Conservation (phyloP, 352 stramenopile species). For the Phytophthora pini region DNA sequence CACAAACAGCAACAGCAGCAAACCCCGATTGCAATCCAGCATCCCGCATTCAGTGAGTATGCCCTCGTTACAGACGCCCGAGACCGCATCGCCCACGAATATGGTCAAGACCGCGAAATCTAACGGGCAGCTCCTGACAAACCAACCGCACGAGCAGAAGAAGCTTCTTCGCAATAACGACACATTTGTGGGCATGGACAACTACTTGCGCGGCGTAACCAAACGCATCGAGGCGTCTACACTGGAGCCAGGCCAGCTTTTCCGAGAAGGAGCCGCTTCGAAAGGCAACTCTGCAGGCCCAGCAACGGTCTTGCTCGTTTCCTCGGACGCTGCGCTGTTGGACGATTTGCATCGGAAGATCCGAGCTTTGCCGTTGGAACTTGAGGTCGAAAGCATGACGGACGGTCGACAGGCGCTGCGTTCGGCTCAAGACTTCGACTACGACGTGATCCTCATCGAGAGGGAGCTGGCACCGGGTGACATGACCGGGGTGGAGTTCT, state of each 20-base stretch:
- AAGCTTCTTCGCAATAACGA: constrained; percentile 34
- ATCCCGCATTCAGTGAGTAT: constrained; percentile 24
- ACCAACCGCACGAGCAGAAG: constrained; percentile 19
- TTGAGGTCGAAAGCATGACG: constrained; percentile 72
- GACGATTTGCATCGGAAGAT: constrained; percentile 49
- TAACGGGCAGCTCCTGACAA: not conserved
- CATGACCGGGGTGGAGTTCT: constrained; percentile 81
- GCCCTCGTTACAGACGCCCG: constrained; percentile 19
- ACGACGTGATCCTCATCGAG: constrained; percentile 89
- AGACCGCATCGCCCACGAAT: constrained; percentile 1
- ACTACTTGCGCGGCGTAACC: constrained; percentile 66
- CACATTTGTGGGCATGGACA: constrained; percentile 54
- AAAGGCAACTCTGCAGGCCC: not conserved
- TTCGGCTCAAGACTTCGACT: constrained; percentile 55
- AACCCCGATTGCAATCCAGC: not conserved
- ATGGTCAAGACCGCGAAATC: constrained; percentile 7
- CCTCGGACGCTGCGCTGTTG: constrained; percentile 40
- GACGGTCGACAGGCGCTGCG: constrained; percentile 60
- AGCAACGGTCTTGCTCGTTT: constrained; percentile 42
- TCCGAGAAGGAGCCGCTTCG: constrained; percentile 22
- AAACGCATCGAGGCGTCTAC: constrained; percentile 48
- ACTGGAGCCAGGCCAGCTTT: constrained; percentile 53
- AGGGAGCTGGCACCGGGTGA: constrained; percentile 52
- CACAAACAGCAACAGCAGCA: constrained; percentile 11
- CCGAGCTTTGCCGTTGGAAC: constrained; percentile 18